Evolutionary conservation across 495 filamentous ascomycete species (phyloP).

Genomic region (Penicillium psychrofluorescens): DNA sequence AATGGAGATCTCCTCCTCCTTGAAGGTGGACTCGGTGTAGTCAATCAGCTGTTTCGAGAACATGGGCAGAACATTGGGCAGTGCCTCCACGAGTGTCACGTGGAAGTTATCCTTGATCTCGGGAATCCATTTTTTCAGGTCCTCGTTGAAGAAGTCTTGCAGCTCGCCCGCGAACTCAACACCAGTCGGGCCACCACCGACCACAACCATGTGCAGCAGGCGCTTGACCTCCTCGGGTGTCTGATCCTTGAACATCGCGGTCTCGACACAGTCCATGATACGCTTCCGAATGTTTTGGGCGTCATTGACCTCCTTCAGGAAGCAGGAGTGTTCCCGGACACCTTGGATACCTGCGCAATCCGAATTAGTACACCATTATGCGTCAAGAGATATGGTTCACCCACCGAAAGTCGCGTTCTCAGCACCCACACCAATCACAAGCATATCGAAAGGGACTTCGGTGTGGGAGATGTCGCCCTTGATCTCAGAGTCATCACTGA

Average conservation of each 20-base stretch:
- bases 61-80: constrained; percentile 96
- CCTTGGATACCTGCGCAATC: constrained; percentile 67
- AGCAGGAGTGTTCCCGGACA: constrained; percentile 91
- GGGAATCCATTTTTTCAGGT: constrained; percentile 95
- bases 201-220: constrained; percentile 97
- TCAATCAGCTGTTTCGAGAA: constrained; percentile 99
- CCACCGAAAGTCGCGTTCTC: constrained; percentile 96
- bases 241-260: constrained; percentile 97
- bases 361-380: constrained; percentile 4
- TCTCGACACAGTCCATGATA: constrained; percentile 99
- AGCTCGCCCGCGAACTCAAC: constrained; percentile 98
- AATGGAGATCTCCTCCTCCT: constrained; percentile 95
- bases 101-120: constrained; percentile 91
- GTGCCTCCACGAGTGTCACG: constrained; percentile 93
- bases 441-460: constrained; percentile 95
- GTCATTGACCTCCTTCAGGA: constrained; percentile 95
- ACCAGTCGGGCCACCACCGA: constrained; percentile 94
- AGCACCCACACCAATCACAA: constrained; percentile 92
- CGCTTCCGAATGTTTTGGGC: constrained; percentile 93
- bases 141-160: constrained; percentile 96
- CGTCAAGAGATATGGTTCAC: constrained; percentile 8
- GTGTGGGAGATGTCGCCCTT: constrained; percentile 76
- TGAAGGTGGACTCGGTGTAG: constrained; percentile 98
- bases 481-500: constrained; percentile 89
- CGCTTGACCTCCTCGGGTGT: constrained; percentile 82